Percentiles rank a stretch among this genome's conserved stretches.
phyloP scores from a whole-genome alignment of 208 protist species.

The Leptomonas pyrrhocoris region DNA sequence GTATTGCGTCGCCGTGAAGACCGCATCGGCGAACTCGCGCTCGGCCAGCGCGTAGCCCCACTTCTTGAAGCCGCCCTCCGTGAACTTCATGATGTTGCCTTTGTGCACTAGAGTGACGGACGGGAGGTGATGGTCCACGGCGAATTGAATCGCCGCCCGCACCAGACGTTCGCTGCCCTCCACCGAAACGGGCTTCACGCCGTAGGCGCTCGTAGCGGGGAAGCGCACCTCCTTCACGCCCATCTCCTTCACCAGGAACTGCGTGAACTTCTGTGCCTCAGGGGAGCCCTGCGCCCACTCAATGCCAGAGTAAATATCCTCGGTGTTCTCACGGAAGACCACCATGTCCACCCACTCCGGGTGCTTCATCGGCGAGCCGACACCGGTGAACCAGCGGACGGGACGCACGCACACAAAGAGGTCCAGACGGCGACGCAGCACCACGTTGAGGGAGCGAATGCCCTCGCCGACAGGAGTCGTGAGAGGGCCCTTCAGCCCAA shows the following conservation, averaged over 20 bases:
- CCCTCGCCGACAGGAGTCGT: constrained; percentile 51
- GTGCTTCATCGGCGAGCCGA: constrained; percentile 43
- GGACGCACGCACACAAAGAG: constrained; percentile 58
- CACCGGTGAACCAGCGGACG: constrained; percentile 51
- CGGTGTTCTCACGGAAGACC: constrained; percentile 65
- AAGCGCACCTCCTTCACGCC: constrained; percentile 47
- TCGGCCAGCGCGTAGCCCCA: constrained; percentile 57
- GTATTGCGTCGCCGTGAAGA: constrained; percentile 48
- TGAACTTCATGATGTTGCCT: constrained; percentile 72
- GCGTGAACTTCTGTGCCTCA: constrained; percentile 33
- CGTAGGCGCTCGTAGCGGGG: constrained; percentile 40
- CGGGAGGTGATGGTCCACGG: constrained; percentile 43
- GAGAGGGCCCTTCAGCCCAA: constrained; percentile 53
- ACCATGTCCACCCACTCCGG: constrained; percentile 64
- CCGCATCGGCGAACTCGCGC: constrained; percentile 32
- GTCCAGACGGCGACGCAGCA: constrained; percentile 51
- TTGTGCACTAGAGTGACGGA: constrained; percentile 66
- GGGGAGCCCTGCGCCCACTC: constrained; percentile 50
- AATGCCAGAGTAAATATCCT: constrained; percentile 64
- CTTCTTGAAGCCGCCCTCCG: constrained; percentile 52
- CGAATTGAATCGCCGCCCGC: constrained; percentile 49
- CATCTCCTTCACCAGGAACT: constrained; percentile 46
- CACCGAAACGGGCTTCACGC: constrained; percentile 54
- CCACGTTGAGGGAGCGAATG: constrained; percentile 60
- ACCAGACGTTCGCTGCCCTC: constrained; percentile 60